Evolutionary conservation across 2,329 filamentous ascomycete genomes (phyloP).

Genomic region (Hypoxylon sp.): DNA sequence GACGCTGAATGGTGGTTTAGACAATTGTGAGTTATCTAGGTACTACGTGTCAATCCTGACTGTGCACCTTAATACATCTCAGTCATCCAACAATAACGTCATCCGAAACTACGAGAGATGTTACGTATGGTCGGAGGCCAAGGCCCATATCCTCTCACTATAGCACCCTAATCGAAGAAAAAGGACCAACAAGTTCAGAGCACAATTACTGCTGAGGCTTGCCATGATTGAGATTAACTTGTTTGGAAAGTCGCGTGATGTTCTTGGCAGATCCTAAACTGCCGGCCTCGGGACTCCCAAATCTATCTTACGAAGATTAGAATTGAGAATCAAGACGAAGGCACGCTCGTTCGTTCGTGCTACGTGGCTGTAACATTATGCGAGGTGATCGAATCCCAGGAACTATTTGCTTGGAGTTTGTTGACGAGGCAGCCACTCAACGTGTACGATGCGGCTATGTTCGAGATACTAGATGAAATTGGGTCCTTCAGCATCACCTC

Average conservation of each 20-base stretch:
- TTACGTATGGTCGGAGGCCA: neutral
- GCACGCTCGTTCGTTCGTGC: slow-evolving; percentile 11
- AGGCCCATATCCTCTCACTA: neutral
- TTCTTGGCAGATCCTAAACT: neutral
- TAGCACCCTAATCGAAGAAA: neutral
- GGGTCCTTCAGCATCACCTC: slow-evolving; percentile 1
- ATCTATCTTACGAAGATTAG: neutral
- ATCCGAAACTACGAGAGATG: neutral
- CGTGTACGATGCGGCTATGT: slow-evolving; percentile 20
- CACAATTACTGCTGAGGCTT: neutral
- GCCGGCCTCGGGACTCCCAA: neutral
- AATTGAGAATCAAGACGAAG: slow-evolving; percentile 1
- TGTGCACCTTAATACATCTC: neutral
- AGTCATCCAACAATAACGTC: neutral
- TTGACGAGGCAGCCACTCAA: neutral
- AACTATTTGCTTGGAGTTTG: slow-evolving; percentile 5
- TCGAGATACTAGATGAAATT: slow-evolving; percentile 6
- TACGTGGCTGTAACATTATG: slow-evolving; percentile 37
- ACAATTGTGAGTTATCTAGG: neutral
- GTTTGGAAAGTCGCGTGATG: slow-evolving; percentile 7
- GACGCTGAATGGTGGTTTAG: neutral
- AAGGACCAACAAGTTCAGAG: neutral
- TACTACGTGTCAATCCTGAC: neutral
- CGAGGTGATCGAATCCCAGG: slow-evolving; percentile 15
- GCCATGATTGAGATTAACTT: neutral